Evolutionary conservation across 1,284 basidiomycete genomes (phyloP), one percentile per base, ranked within the genome.

Genomic region (Sparassis latifolia): DNA sequence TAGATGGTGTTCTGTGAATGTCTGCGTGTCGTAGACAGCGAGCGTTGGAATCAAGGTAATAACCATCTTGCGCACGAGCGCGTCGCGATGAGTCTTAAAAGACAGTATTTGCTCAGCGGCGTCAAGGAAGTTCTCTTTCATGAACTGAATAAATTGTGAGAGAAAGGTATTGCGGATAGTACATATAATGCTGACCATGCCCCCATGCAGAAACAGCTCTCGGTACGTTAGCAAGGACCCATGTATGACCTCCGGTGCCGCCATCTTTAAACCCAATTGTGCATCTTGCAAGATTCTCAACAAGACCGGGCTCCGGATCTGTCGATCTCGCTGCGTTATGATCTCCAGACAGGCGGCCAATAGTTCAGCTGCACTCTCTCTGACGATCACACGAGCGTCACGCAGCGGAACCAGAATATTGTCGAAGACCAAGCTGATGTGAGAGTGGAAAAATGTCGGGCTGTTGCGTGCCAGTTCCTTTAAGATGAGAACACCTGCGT

Each of bases 191-290:
- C 76, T 60, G 55, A 94, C 93, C 79, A 94, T 92, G 58, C 93
- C 92, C 35, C 93, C 95, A 66, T 97, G 92, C 51, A 96, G 78
- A 10, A 99, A 72, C 33, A 99, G 77, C 64, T 97, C 92, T 48
- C 93, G 86, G 66, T 95, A 93, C 9, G 94, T 96, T 49, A 99
- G 76, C 37, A 99, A 66, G 20, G 92, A 95, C 1, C 96, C 97
- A 58, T 99, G 93, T 42, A 98, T 92, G 30, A 92, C 80, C 70
- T 90, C 96, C 35, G 88, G 79, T 62, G 86, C 82, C 3, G 81
- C 76, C 66, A 85, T 86, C 66, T 89, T 89, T 49, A 98, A 72
- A 1, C 95, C 96, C 51, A 78, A 74, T 63, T 93, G 89, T 3
- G 94, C 93, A 62, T 99, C 95, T 56, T 89, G 83, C 51, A 96